phyloP scores from a whole-genome alignment of 2,329 filamentous ascomycete genomes.

The Diplodia intermedia region DNA sequence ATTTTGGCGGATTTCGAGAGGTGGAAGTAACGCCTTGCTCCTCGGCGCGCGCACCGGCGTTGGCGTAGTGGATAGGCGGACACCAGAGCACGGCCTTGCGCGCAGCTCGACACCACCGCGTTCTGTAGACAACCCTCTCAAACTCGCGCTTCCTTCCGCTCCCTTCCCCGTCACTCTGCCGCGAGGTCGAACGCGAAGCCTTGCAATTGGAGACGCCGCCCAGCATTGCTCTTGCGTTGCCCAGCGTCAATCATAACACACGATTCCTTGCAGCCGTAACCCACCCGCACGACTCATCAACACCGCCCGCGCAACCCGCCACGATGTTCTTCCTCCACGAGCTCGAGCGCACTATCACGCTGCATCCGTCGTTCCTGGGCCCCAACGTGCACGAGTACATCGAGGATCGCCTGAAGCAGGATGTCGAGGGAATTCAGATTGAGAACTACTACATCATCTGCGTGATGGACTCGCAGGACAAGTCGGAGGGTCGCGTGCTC shows the following conservation, averaged over 20 bases:
- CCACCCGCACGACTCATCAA: background rate
- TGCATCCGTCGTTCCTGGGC: conserved; percentile 97
- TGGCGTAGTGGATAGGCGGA: background rate
- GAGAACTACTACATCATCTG: conserved; percentile 98
- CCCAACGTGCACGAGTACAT: conserved; percentile 92
- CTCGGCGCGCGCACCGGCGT: conserved; percentile 9
- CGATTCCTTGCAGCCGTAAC: too few relatives aligned
- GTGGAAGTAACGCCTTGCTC: background rate
- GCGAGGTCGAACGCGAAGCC: too few relatives aligned
- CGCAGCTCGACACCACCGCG: conserved; percentile 23
- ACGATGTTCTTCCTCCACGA: conserved; percentile 98
- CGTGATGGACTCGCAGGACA: conserved; percentile 95
- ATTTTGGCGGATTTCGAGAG: background rate
- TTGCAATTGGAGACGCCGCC: too few relatives aligned
- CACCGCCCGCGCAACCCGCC: conserved; percentile 35
- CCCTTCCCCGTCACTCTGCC: background rate
- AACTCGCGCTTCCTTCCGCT: background rate
- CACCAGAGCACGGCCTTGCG: conserved; percentile 7
- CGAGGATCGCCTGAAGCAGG: conserved; percentile 84
- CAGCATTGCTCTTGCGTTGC: too few relatives aligned
- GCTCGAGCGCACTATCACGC: conserved; percentile 89
- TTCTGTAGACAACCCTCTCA: background rate
- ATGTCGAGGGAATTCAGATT: conserved; percentile 94
- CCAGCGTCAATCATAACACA: too few relatives aligned
- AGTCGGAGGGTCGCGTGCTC: conserved; percentile 90